phyloP scores from a whole-genome alignment of 805 yeast species.

The Lipomyces sp. region DNA sequence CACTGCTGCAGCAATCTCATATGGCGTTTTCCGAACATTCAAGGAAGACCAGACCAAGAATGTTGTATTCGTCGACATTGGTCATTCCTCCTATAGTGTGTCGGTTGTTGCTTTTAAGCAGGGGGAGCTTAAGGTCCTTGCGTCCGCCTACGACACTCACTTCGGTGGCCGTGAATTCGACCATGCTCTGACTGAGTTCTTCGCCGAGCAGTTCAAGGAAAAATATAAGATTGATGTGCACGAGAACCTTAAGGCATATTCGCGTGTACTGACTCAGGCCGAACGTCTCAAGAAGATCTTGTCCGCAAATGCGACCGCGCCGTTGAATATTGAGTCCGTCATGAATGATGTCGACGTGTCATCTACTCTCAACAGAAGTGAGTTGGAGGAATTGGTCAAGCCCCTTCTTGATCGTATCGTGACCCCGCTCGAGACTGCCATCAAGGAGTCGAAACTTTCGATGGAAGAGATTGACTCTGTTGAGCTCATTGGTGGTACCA shows the following conservation, averaged over 20 bases:
- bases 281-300: constrained; percentile 94
- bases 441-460: constrained; percentile 75
- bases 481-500: constrained; percentile 97
- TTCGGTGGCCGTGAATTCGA: constrained; percentile 99
- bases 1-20: constrained; percentile 98
- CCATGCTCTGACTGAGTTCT: constrained; percentile 89
- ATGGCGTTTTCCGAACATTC: constrained; percentile 96
- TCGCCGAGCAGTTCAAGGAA: constrained; percentile 86
- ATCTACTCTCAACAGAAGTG: constrained; percentile 84
- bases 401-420: constrained; percentile 80
- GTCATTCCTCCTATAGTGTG: constrained; percentile 93
- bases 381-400: constrained; percentile 83
- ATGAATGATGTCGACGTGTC: constrained; percentile 97
- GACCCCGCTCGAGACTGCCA: constrained; percentile 79
- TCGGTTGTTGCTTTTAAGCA: constrained; percentile 88
- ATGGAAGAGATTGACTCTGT: constrained; percentile 81
- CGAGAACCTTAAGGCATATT: constrained; percentile 91
- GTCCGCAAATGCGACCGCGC: constrained; percentile 94
- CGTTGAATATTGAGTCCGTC: constrained; percentile 91
- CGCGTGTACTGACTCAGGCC: constrained; percentile 88
- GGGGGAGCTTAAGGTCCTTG: constrained; percentile 93
- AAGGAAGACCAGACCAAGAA: constrained; percentile 86
- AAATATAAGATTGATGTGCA: constrained; percentile 86
- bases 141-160: constrained; percentile 90
- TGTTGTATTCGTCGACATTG: constrained; percentile 94